Evolutionary conservation across 2,329 filamentous ascomycete species (phyloP).

Genomic region (Microascus cirrosus): DNA sequence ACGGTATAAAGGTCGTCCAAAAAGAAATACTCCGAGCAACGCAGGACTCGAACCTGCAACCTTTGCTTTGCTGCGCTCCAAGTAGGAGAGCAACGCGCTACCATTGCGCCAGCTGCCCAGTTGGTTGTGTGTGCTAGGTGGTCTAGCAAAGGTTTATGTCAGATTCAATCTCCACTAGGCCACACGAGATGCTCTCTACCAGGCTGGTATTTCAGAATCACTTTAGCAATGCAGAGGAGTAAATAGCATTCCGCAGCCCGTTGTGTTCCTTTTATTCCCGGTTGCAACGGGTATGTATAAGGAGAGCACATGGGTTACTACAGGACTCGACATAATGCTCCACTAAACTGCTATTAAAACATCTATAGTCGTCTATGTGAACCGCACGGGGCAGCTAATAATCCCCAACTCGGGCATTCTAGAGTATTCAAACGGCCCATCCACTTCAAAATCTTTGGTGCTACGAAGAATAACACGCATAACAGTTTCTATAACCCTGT

Average conservation of each 20-base stretch:
- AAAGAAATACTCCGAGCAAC: background rate
- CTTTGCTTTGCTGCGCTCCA: background rate
- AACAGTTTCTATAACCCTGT: slow-evolving; percentile 7
- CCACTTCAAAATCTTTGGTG: slow-evolving; percentile 9
- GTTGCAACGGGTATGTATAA: too few species aligned
- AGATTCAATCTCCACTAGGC: background rate
- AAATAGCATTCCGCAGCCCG: too few species aligned
- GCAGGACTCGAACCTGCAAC: background rate
- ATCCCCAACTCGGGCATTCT: slow-evolving; percentile 13
- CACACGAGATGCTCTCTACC: too few species aligned
- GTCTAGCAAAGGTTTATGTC: background rate
- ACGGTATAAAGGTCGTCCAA: background rate
- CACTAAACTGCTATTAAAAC: too few species aligned
- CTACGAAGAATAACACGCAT: slow-evolving; percentile 7
- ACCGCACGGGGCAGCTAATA: slow-evolving; percentile 11
- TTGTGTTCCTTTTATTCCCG: too few species aligned
- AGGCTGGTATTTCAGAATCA: too few species aligned
- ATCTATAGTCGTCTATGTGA: background rate
- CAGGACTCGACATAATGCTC: too few species aligned
- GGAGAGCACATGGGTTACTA: too few species aligned
- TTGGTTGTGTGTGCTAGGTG: background rate
- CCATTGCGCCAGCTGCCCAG: background rate
- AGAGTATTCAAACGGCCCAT: slow-evolving; percentile 10
- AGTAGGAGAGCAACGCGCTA: background rate
- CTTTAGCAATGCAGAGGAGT: too few species aligned